Evolutionary conservation across 495 filamentous ascomycete genomes (phyloP).

Genomic region (Immersiella caudata): DNA sequence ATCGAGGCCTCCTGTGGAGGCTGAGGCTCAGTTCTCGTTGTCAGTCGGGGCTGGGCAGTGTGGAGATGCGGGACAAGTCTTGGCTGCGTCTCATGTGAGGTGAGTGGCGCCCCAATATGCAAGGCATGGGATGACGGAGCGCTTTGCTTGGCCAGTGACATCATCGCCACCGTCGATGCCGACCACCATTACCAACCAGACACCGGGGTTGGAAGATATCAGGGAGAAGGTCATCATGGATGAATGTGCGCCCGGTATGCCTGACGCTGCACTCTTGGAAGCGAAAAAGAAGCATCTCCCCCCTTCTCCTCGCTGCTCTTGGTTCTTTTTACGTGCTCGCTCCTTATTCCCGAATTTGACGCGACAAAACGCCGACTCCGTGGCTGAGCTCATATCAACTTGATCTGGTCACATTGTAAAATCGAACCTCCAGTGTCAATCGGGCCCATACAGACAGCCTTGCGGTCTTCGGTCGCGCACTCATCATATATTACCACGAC

Average conservation of each 20-base stretch:
- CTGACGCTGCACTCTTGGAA: neutral
- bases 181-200: neutral
- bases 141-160: constrained; percentile 17
- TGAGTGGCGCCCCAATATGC: neutral
- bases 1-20: constrained; percentile 11
- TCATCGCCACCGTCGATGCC: constrained; percentile 15
- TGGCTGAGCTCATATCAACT: neutral
- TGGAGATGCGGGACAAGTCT: neutral
- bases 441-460: neutral
- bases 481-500: neutral
- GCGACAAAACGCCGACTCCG: neutral
- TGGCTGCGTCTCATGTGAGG: neutral
- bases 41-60: neutral
- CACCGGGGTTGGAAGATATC: too few species aligned
- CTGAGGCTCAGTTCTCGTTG: neutral
- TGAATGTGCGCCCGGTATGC: constrained; percentile 1
- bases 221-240: constrained; percentile 9
- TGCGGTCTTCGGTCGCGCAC: neutral
- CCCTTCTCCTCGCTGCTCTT: neutral
- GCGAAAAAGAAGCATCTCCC: neutral
- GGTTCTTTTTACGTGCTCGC: neutral
- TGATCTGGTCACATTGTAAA: neutral
- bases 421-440: neutral
- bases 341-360: neutral
- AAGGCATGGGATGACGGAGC: neutral